phyloP scores from a whole-genome alignment of 768 basidiomycete genomes.

The Flagelloscypha sp. region DNA sequence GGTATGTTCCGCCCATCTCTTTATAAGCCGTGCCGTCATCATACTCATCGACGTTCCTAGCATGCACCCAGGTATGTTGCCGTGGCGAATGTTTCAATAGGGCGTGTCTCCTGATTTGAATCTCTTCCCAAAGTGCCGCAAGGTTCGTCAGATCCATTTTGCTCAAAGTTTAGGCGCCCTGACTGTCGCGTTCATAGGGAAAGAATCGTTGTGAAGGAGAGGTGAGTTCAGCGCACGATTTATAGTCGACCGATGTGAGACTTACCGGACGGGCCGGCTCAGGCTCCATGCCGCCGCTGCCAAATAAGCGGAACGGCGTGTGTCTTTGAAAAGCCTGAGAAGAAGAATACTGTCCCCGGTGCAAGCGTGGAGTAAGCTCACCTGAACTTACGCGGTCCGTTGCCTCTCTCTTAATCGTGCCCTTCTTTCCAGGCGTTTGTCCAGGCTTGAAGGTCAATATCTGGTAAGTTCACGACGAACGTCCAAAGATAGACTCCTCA shows the following conservation, averaged over 20 bases:
- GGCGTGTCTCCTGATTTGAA: no score
- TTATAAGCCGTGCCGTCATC: no score
- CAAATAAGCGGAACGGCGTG: slow-evolving; percentile 74
- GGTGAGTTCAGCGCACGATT: slow-evolving; percentile 40
- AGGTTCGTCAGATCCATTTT: no score
- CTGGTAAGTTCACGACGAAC: slow-evolving; percentile 38
- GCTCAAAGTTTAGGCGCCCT: no score
- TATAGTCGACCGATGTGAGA: slow-evolving; percentile 34
- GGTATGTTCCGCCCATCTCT: no score
- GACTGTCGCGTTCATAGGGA: slow-evolving; percentile 29
- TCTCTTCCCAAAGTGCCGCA: no score
- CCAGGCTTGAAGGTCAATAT: slow-evolving; percentile 81
- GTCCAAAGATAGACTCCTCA: slow-evolving; percentile 4
- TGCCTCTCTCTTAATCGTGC: slow-evolving; percentile 14
- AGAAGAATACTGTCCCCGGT: slow-evolving; percentile 60
- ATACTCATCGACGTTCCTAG: no score
- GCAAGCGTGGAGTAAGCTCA: slow-evolving; percentile 68
- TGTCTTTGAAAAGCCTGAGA: slow-evolving; percentile 87
- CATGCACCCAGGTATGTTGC: no score
- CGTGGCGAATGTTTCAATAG: no score
- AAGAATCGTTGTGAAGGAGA: slow-evolving; percentile 94
- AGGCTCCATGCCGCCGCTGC: slow-evolving; percentile 89
- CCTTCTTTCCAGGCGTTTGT: slow-evolving; percentile 52
- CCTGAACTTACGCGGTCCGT: slow-evolving; percentile 2
- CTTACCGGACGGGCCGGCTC: slow-evolving; percentile 69